phyloP scores from a whole-genome alignment of 2,329 filamentous ascomycete genomes.

The Aurifilum marmelostoma region DNA sequence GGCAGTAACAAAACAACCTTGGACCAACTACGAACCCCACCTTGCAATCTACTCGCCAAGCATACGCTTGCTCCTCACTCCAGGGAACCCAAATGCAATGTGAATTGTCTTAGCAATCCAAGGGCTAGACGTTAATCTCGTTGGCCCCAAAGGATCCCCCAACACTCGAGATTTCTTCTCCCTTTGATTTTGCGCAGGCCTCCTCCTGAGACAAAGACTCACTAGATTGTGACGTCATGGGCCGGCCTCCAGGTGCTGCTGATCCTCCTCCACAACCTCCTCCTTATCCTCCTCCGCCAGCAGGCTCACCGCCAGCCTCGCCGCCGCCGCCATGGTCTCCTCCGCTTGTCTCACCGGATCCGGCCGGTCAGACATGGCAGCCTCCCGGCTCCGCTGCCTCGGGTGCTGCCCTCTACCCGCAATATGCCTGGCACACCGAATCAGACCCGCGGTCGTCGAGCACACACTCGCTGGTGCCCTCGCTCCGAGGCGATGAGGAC shows the following conservation, averaged over 20 bases:
- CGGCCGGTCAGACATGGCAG: constrained; percentile 17
- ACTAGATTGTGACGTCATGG: constrained; percentile 26
- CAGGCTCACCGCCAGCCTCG: constrained; percentile 13
- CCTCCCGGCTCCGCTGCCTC: constrained; percentile 3
- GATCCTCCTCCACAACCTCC: constrained; percentile 5
- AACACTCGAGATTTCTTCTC: background rate
- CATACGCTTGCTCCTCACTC: background rate
- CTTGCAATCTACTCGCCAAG: background rate
- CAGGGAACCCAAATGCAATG: background rate
- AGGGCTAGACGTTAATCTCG: background rate
- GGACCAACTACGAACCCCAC: background rate
- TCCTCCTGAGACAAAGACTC: background rate
- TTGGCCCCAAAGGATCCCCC: background rate
- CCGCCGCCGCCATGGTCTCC: constrained; percentile 24
- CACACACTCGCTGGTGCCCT: constrained; percentile 48
- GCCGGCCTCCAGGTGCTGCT: constrained; percentile 12
- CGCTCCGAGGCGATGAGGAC: constrained; percentile 39
- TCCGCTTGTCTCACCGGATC: constrained; percentile 14
- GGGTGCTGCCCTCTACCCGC: constrained; percentile 13
- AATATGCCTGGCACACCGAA: constrained; percentile 28
- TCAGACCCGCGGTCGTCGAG: constrained; percentile 54
- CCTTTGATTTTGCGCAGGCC: background rate
- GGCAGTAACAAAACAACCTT: background rate
- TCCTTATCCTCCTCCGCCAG: constrained; percentile 11
- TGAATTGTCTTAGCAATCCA: background rate